Evolutionary conservation across 768 basidiomycete genomes (phyloP), one percentile per base, ranked within the genome.

Genomic region (Mycena alexandri): DNA sequence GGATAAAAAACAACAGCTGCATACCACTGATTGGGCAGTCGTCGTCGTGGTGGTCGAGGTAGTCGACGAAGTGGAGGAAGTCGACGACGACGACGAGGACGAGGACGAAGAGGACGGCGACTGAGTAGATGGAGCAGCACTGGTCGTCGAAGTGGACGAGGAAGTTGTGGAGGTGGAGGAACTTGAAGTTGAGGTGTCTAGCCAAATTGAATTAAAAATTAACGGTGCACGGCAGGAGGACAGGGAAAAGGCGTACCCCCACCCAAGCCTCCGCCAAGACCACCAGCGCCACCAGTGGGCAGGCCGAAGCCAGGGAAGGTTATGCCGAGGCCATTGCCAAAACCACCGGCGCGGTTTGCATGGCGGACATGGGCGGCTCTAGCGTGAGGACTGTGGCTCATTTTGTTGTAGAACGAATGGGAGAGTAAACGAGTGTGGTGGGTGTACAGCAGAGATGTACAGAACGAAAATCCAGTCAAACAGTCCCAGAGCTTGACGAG

Each of bases 361-460:
- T 64, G 70, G 63, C 70, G 66, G 29, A 65, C n/a, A 33, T 68
- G 70, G 11, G 59, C 66, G 17, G 60, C 60, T 17, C 62, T 38
- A 12, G 56, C 44, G 25, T 52, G 58, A 14, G 21, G 44, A n/a
- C 21, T 29, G 25, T 65, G 62, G 63, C 54, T 65, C 70, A 71
- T 57, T 44, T 67, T 71, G 14, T 36, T 21, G 12, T 16, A 14
- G 44, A 71, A 67, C 3, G 65, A 68, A 36, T 25, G 66, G 47
- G 21, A 13, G 62, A 33, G 22, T 13, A 67, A 71, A 71, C 61
- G 70, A 71, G 48, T 65, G 70, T 71, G 70, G 50, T 42, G 58
- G 22, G 65, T 66, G 65, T 25, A 25, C 51, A 43, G 52, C 38
- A 56, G 65, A 61, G 44, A 44, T 44, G 56, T 58, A 63, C 54